These are phyloP conservation scores for Euphorbia schlechtendalii DNA, from an alignment of 441 rosid species.

Conservation along the genomic window DNA sequence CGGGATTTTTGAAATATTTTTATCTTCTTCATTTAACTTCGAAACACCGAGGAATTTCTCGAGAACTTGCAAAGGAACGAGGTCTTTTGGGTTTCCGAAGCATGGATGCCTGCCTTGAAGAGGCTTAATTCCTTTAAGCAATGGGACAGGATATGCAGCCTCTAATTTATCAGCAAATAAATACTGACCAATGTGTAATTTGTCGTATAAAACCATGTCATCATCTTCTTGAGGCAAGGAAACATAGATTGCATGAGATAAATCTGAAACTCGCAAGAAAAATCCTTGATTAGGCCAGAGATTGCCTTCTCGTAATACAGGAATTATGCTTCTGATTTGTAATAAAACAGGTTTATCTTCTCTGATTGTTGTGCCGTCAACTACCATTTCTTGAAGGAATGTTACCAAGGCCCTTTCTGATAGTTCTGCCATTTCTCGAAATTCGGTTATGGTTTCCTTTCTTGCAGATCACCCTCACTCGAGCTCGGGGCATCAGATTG, in stretches of 20 bases:
- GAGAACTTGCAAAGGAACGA: conserved; percentile 37
- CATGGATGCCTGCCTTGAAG: conserved; percentile 51
- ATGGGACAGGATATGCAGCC: conserved; percentile 60
- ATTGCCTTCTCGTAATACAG: conserved; percentile 51
- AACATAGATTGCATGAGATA: conserved; percentile 53
- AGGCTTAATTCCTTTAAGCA: conserved; percentile 56
- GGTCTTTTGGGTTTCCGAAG: conserved; percentile 39
- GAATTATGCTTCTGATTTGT: conserved; percentile 66
- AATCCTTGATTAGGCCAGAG: conserved; percentile 76
- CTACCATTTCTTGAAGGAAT: conserved; percentile 49
- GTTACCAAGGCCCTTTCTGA: conserved; percentile 49
- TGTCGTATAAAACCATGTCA: conserved; percentile 54
- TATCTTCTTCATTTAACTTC: conserved; percentile 21
- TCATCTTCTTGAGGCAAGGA: conserved; percentile 63
- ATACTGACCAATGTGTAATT: conserved; percentile 54
- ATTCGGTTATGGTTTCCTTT: neutral
- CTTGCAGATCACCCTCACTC: no score
- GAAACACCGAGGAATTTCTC: conserved; percentile 37
- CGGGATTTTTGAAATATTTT: conserved; percentile 20
- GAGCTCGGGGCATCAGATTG: no score
- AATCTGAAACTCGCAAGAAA: conserved; percentile 53
- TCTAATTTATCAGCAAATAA: conserved; percentile 54
- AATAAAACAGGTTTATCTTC: conserved; percentile 41
- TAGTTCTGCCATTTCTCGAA: conserved; percentile 38
- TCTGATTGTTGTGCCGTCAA: conserved; percentile 28